Evolutionary conservation across 148 eudicot genomes (phyloP).

Genomic region (Agrostemma githago): DNA sequence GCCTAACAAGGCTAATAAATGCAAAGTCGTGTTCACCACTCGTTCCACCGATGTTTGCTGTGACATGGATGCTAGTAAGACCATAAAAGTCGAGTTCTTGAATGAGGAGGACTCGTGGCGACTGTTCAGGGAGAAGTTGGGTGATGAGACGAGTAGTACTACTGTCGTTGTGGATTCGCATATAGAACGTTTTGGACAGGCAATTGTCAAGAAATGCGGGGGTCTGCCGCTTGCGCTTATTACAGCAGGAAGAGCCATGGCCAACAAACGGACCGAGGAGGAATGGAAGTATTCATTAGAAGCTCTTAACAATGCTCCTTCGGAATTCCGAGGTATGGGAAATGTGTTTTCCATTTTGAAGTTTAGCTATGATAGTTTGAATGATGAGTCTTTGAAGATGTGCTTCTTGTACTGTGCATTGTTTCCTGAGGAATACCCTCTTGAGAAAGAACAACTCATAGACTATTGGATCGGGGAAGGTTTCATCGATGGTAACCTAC

Average conservation of each 20-base stretch:
- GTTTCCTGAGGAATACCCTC: slow-evolving; percentile 37
- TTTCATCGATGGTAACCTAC: slow-evolving; percentile 22
- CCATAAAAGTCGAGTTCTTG: slow-evolving; percentile 39
- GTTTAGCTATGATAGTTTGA: slow-evolving; percentile 38
- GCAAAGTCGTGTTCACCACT: slow-evolving; percentile 43
- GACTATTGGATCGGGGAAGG: slow-evolving; percentile 47
- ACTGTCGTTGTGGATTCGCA: slow-evolving; percentile 13
- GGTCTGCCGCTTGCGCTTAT: slow-evolving; percentile 47
- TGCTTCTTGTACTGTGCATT: slow-evolving; percentile 42
- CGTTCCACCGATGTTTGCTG: slow-evolving; percentile 39
- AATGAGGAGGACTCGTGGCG: slow-evolving; percentile 35
- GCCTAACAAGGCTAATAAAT: slow-evolving; percentile 30
- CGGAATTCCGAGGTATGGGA: slow-evolving; percentile 41
- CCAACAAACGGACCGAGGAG: slow-evolving; percentile 33
- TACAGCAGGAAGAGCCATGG: slow-evolving; percentile 46
- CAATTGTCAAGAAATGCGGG: slow-evolving; percentile 36
- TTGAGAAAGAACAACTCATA: slow-evolving; percentile 39
- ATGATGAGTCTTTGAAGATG: slow-evolving; percentile 22
- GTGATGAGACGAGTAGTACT: slow-evolving; percentile 4
- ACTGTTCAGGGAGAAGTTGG: slow-evolving; percentile 34
- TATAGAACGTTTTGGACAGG: slow-evolving; percentile 22
- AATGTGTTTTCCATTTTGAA: slow-evolving; percentile 26
- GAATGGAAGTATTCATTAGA: slow-evolving; percentile 40
- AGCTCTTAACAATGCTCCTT: slow-evolving; percentile 33
- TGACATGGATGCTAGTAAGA: slow-evolving; percentile 43